Conservation (phyloP, 768 basidiomycete genomes). For the Russula virescens region DNA sequence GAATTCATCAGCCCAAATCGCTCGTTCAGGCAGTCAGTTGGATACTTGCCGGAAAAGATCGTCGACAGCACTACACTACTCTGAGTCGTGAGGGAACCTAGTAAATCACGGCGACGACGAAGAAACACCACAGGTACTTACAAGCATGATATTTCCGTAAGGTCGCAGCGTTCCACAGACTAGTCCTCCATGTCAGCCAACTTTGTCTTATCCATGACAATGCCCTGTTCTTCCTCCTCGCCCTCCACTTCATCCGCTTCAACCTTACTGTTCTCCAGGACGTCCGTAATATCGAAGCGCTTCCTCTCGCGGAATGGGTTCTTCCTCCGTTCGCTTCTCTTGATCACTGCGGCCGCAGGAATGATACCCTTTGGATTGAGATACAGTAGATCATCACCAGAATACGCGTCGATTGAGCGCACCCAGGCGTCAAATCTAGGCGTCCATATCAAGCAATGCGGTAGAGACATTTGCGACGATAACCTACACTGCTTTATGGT, state of each 20-base stretch:
- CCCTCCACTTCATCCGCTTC: conserved; percentile 35
- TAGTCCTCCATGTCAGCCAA: conserved; percentile 43
- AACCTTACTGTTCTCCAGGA: conserved; percentile 24
- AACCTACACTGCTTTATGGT: conserved; percentile 67
- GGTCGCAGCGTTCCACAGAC: not conserved
- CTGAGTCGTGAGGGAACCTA: not conserved
- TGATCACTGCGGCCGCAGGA: conserved; percentile 62
- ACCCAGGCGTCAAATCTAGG: conserved; percentile 82
- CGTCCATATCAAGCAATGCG: not conserved
- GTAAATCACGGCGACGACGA: not conserved
- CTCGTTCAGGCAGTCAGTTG: not conserved
- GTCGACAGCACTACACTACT: not conserved
- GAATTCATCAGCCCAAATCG: not conserved
- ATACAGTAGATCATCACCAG: conserved; percentile 72
- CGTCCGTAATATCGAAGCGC: conserved; percentile 57
- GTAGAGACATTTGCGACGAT: not conserved
- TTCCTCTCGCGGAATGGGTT: conserved; percentile 65
- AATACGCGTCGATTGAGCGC: conserved; percentile 65
- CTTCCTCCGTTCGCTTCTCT: conserved; percentile 48
- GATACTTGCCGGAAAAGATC: not conserved
- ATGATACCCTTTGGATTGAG: conserved; percentile 74
- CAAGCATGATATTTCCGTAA: not conserved
- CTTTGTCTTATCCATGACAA: conserved; percentile 32
- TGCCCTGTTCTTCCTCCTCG: conserved; percentile 40
- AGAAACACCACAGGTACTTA: conserved; percentile 1